phyloP scores from a whole-genome alignment of 1,284 basidiomycete genomes.

The Ganoderma multipileum region DNA sequence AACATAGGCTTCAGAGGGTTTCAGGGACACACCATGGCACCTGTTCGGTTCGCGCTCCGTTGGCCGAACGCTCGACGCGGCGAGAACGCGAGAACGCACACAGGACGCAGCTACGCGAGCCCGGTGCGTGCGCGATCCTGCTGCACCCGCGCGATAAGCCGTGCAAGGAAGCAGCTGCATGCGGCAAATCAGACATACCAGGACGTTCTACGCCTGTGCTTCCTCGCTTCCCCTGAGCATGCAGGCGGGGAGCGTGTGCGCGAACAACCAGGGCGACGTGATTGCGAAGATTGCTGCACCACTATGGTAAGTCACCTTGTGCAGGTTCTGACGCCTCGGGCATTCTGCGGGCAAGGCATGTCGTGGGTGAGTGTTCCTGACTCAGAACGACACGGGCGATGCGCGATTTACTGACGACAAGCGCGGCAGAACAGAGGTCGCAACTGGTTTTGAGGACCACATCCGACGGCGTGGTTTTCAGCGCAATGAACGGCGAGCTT shows the following conservation, averaged over 20 bases:
- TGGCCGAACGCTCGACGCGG: slow-evolving; percentile 13
- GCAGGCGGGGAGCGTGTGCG: slow-evolving; percentile 8
- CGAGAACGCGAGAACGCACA: background rate
- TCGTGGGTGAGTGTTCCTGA: background rate
- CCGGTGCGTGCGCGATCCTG: slow-evolving; percentile 2
- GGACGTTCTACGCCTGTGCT: background rate
- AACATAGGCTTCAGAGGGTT: background rate
- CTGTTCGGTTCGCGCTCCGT: slow-evolving; percentile 18
- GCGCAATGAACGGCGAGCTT: background rate
- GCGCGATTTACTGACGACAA: background rate
- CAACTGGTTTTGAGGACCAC: background rate
- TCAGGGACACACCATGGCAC: slow-evolving; percentile 2
- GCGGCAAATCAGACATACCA: slow-evolving; percentile 14
- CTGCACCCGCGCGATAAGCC: slow-evolving; percentile 16
- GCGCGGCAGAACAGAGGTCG: background rate
- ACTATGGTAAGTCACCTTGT: background rate
- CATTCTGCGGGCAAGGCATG: background rate
- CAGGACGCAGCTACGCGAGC: background rate
- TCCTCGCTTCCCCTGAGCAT: slow-evolving; percentile 11
- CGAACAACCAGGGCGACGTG: background rate
- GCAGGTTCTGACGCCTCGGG: slow-evolving; percentile 8
- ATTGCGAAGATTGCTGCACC: background rate
- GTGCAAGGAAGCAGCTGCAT: background rate
- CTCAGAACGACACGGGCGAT: background rate
- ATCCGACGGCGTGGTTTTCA: background rate